Base-by-base conservation (phyloP, 176 grass and related monocot genomes). In the Aegilops bicornis region DNA sequence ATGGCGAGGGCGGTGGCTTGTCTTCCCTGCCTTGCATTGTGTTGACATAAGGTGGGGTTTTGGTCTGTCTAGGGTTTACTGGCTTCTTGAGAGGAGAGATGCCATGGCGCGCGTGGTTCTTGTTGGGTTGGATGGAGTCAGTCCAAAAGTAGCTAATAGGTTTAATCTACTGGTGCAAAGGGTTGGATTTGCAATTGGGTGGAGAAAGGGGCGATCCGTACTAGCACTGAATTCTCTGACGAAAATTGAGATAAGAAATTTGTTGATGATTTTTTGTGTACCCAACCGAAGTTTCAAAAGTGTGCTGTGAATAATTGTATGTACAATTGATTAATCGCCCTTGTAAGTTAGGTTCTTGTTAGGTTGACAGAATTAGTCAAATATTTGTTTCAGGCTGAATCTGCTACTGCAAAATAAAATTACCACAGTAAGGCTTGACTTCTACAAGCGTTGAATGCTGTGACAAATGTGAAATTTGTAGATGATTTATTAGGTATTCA, bases 11-110 rank as follows among this genome's bases (percentile, higher is more conserved):
- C 14, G 29, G 48, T 32, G 75, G 27, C 8, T 33, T 33, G 48
- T 0, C 15, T 56, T 10, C 32, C 8, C 16, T 69, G 27, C 10
- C 20, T 33, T 6, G 25, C 19, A 25, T 68, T 52, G 30, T 33
- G 29, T 4, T 33, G 20, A 17, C 25, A 43, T 27, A 16, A 47
- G 64, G 45, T 3, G 50, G 47, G n/a, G 22, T 10, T 42, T 36
- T 9, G 48, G 32, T 23, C 71, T 74, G 31, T 60, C 48, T 73
- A 72, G 67, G 81, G 66, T 83, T 83, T 59, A 10, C 59, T 72
- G n/a, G 29, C 4, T 72, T 37, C 31, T 20, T 52, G 64, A 20
- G n/a, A 81, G 5, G 40, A 29, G 14, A 67, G 25, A 29, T 68
- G 40, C 4, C 79, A 33, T 32, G 39, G 24, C 40, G 4, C 19